These are phyloP conservation scores for Russula olivacea DNA, from an alignment of 768 basidiomycete species.

Conservation along the genomic window DNA sequence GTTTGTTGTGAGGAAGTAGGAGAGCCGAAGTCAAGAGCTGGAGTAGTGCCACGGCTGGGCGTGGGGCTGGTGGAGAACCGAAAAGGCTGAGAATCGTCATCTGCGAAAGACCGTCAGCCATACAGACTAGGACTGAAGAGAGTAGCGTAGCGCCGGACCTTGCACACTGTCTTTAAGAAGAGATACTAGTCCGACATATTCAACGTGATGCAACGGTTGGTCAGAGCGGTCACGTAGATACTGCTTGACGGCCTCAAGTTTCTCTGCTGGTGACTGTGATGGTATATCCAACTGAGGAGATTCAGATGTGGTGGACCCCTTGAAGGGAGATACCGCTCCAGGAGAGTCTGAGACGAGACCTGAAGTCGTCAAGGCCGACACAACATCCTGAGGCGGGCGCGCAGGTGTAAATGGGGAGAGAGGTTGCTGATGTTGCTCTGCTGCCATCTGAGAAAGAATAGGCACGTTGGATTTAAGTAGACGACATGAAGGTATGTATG, in stretches of 20 bases:
- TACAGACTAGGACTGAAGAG: background rate
- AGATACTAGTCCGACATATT: slow-evolving; percentile 50
- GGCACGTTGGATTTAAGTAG: background rate
- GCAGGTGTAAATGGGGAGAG: slow-evolving; percentile 13
- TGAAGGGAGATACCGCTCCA: slow-evolving; percentile 22
- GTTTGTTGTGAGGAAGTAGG: slow-evolving; percentile 30
- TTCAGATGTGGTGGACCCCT: slow-evolving; percentile 22
- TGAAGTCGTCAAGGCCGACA: background rate
- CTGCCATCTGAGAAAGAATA: slow-evolving; percentile 2
- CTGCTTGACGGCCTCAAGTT: slow-evolving; percentile 44
- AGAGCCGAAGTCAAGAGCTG: slow-evolving; percentile 27
- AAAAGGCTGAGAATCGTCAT: slow-evolving; percentile 44
- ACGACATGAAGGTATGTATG: background rate
- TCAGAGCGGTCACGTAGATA: slow-evolving; percentile 43
- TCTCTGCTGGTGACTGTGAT: slow-evolving; percentile 36
- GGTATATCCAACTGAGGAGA: slow-evolving; percentile 12
- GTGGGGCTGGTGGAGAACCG: slow-evolving; percentile 52
- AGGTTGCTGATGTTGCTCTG: slow-evolving; percentile 2
- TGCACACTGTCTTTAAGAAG: slow-evolving; percentile 49
- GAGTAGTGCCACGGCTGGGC: slow-evolving; percentile 38
- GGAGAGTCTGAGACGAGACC: slow-evolving; percentile 6
- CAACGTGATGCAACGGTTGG: slow-evolving; percentile 45
- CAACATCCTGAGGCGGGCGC: background rate
- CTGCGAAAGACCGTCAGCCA: slow-evolving; percentile 19
- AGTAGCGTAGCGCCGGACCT: slow-evolving; percentile 32